These are phyloP conservation scores for Exsudoporus floridanus DNA, from an alignment of 1,284 basidiomycete species.

Conservation along the genomic window DNA sequence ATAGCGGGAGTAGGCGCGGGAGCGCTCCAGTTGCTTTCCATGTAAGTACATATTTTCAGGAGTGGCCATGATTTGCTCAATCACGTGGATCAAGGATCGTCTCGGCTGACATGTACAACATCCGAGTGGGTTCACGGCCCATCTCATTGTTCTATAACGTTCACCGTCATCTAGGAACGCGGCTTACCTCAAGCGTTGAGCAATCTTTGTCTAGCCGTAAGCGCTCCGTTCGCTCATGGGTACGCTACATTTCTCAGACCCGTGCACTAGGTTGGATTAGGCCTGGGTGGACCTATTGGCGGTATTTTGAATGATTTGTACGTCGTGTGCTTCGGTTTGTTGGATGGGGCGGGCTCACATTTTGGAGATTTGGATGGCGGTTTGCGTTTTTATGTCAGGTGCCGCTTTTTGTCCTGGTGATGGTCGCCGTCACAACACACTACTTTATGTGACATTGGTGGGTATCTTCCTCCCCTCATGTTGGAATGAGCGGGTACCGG, in stretches of 20 bases:
- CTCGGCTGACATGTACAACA: constrained; percentile 16
- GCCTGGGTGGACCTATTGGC: constrained; percentile 17
- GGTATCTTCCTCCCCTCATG: not conserved
- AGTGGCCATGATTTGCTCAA: not conserved
- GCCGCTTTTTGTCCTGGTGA: constrained; percentile 11
- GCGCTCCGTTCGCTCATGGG: not conserved
- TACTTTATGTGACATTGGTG: constrained; percentile 16
- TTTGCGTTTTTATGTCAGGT: constrained; percentile 16
- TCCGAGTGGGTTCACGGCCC: constrained; percentile 5
- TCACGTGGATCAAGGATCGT: constrained; percentile 8
- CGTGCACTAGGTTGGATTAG: constrained; percentile 10
- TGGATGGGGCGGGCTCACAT: not conserved
- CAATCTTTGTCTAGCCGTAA: constrained; percentile 7
- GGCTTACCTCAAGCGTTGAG: constrained; percentile 15
- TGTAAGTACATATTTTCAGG: constrained; percentile 4
- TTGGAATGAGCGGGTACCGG: not conserved
- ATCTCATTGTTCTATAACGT: not conserved
- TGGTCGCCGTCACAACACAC: constrained; percentile 7
- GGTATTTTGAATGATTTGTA: constrained; percentile 17
- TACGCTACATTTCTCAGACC: not conserved
- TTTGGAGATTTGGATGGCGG: constrained; percentile 20
- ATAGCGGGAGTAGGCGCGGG: constrained; percentile 18
- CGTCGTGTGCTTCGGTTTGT: not conserved
- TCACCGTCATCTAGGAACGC: constrained; percentile 4
- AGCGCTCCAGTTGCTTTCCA: constrained; percentile 8